A percentile compares a stretch with the other conserved stretches of the same genome.
phyloP scores from a whole-genome alignment of 2,329 filamentous ascomycete species.

The Ophiostoma piceae region DNA sequence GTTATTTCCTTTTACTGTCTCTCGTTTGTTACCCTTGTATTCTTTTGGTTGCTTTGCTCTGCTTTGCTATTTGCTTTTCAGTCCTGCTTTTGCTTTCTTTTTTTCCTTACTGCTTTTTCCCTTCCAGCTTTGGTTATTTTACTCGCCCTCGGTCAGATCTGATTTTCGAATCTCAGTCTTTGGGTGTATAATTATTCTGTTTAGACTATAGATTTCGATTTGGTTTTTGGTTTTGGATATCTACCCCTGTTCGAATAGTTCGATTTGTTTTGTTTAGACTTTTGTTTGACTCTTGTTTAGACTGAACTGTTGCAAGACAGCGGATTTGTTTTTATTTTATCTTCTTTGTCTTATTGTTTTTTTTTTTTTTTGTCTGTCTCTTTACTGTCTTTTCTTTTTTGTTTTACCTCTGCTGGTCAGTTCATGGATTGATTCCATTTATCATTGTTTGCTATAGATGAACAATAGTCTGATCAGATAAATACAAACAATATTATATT shows the following conservation, averaged over 20 bases:
- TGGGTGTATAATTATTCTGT: not conserved
- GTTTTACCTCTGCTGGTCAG: too few relatives aligned
- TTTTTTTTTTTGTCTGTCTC: too few relatives aligned
- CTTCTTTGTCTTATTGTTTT: too few relatives aligned
- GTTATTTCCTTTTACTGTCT: not conserved
- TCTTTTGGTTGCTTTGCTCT: too few relatives aligned
- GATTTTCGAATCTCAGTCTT: not conserved
- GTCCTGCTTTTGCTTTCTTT: too few relatives aligned
- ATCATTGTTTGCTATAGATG: not conserved
- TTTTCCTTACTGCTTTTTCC: too few relatives aligned
- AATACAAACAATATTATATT: not conserved
- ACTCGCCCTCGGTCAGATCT: not conserved
- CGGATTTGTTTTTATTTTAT: too few relatives aligned
- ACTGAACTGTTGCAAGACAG: too few relatives aligned
- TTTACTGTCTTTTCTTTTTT: too few relatives aligned
- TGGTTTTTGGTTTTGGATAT: not conserved
- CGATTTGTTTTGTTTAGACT: too few relatives aligned
- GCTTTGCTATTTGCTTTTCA: too few relatives aligned
- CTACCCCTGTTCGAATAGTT: not conserved
- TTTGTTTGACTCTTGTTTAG: too few relatives aligned
- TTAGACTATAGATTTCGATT: not conserved
- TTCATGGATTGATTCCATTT: not conserved
- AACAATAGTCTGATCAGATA: not conserved
- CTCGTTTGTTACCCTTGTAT: not conserved
- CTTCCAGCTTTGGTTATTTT: not conserved